Conservation (phyloP, 176 grass and related monocot species). For the Areca catechu region DNA sequence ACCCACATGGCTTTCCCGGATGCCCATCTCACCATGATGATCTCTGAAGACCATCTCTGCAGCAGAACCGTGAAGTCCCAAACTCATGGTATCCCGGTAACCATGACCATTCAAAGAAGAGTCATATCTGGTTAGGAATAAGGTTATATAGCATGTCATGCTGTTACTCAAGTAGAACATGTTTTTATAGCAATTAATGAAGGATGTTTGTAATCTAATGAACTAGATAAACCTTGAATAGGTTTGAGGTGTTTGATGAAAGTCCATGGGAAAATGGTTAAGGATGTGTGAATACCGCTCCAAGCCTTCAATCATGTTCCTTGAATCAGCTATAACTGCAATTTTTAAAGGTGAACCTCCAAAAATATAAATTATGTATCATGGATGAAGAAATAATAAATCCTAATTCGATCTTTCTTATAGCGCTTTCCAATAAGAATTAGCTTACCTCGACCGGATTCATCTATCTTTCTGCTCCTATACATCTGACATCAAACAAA, state of each 20-base stretch:
- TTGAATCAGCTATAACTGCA: background rate
- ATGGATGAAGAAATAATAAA: too few species aligned
- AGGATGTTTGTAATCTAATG: background rate
- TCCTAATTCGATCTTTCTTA: too few species aligned
- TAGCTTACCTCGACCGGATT: constrained; percentile 33
- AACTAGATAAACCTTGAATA: background rate
- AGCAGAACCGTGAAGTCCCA: too few species aligned
- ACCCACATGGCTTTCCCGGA: background rate
- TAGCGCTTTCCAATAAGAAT: background rate
- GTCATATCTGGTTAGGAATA: background rate
- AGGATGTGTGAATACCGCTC: background rate
- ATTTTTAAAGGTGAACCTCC: background rate
- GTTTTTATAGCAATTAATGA: too few species aligned
- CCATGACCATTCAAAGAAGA: background rate
- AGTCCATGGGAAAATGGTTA: background rate
- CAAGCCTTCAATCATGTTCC: background rate
- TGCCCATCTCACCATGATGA: background rate
- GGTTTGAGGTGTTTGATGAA: background rate
- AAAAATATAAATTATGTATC: too few species aligned
- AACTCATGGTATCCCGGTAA: background rate
- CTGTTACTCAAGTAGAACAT: too few species aligned
- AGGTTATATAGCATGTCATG: background rate
- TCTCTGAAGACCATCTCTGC: too few species aligned
- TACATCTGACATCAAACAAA: constrained; percentile 41
- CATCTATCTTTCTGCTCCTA: constrained; percentile 59